Conservation (phyloP, 352 stramenopile genomes). For the Phytopythium chamaehyphon region DNA sequence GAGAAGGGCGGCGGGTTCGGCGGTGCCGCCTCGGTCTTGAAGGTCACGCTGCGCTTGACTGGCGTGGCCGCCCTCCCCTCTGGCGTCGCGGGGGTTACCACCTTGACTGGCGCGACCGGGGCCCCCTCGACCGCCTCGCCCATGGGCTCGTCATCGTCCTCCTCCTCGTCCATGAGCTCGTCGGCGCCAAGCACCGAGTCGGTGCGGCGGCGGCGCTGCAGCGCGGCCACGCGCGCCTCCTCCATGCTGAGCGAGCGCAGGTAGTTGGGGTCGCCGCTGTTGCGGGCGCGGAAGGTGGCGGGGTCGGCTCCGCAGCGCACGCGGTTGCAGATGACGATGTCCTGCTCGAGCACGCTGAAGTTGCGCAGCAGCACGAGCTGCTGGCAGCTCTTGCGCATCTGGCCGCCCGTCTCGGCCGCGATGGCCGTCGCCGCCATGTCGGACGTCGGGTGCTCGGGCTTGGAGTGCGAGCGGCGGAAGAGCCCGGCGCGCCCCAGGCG, state of each 20-base stretch:
- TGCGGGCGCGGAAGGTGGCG: conserved; percentile 34
- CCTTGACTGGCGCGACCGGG: conserved; percentile 3
- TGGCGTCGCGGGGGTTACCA: not conserved
- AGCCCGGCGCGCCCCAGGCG: conserved; percentile 17
- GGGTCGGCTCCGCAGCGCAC: conserved; percentile 55
- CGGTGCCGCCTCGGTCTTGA: not conserved
- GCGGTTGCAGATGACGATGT: conserved; percentile 71
- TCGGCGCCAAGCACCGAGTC: conserved; percentile 12
- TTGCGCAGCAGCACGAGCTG: conserved; percentile 59
- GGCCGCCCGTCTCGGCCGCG: conserved; percentile 31
- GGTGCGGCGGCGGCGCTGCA: conserved; percentile 23
- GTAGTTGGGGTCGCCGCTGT: conserved; percentile 32
- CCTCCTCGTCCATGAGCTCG: not conserved
- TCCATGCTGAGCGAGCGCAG: conserved; percentile 50
- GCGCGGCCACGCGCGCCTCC: conserved; percentile 36
- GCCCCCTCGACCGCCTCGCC: not conserved
- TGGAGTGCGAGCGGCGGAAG: conserved; percentile 48
- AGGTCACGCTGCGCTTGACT: not conserved
- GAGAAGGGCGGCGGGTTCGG: not conserved
- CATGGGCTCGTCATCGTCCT: not conserved
- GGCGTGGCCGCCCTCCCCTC: not conserved
- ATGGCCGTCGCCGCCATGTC: conserved; percentile 47
- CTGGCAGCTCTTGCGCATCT: conserved; percentile 30
- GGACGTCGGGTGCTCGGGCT: conserved; percentile 57
- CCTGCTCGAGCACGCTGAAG: conserved; percentile 58